These are phyloP conservation scores for Penicillium dipodomyicola DNA, from an alignment of 495 filamentous ascomycete species.

Conservation along the genomic window DNA sequence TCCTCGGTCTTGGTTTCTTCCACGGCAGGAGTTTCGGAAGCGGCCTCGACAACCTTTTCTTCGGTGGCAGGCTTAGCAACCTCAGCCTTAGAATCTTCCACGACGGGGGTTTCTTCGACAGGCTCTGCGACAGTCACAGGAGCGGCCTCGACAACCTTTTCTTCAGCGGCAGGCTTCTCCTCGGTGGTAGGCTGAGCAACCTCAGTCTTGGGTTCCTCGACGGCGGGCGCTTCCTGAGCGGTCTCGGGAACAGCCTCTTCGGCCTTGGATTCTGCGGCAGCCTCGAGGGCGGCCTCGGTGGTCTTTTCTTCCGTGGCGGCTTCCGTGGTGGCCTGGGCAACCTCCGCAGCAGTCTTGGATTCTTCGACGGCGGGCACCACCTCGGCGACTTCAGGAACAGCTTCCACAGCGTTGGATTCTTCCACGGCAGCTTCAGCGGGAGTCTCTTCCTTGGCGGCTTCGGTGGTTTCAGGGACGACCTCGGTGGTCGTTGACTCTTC, in stretches of 20 bases:
- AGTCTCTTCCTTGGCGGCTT: neutral
- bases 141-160: neutral
- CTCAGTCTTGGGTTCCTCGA: conserved; percentile 15
- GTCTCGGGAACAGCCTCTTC: conserved; percentile 8
- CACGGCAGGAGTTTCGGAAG: conserved; percentile 8
- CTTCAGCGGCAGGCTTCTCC: conserved; percentile 11
- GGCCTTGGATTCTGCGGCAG: conserved; percentile 12
- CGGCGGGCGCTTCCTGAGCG: conserved; percentile 4
- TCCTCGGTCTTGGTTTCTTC: conserved; percentile 11
- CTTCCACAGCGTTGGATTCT: neutral
- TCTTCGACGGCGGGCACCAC: neutral
- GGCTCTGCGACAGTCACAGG: conserved; percentile 11
- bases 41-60: neutral
- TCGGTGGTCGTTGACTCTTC: neutral
- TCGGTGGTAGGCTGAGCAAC: conserved; percentile 14
- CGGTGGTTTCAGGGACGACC: neutral
- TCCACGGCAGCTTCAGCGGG: conserved; percentile 12
- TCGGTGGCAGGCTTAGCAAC: conserved; percentile 6
- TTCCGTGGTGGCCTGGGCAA: conserved; percentile 4
- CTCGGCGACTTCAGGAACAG: too few species aligned
- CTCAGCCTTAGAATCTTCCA: conserved; percentile 1
- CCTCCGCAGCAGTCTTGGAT: neutral
- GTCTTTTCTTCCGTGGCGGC: neutral
- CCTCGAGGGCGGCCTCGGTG: conserved; percentile 5
- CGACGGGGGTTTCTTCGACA: conserved; percentile 10